phyloP scores from a whole-genome alignment of 768 basidiomycete genomes.

The Lyophyllum atratum region DNA sequence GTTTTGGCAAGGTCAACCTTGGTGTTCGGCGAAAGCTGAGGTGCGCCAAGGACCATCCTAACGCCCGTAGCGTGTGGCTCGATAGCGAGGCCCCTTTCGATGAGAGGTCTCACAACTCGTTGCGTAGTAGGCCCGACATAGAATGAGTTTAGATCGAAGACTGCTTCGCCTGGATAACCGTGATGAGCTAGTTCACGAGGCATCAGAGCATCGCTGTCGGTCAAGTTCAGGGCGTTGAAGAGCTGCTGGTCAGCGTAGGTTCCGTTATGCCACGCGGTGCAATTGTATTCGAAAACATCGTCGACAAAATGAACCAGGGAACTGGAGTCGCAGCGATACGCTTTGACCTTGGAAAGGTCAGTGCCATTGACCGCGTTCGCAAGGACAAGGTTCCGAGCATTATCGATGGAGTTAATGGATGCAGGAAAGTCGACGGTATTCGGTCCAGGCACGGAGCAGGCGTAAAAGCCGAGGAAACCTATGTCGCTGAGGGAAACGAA shows the following conservation, averaged over 20 bases:
- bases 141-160: conserved; percentile 16
- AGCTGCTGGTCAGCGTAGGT: conserved; percentile 21
- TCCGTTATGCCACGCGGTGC: conserved; percentile 21
- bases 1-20: conserved; percentile 17
- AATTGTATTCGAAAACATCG: conserved; percentile 12
- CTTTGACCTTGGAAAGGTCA: conserved; percentile 8
- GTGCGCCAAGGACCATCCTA: conserved; percentile 18
- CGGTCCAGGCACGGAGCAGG: conserved; percentile 16
- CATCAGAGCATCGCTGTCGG: conserved; percentile 24
- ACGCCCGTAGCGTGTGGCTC: conserved; percentile 17
- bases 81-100: conserved; percentile 17
- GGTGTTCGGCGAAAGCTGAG: conserved; percentile 12
- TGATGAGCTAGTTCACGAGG: conserved; percentile 16
- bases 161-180: not conserved
- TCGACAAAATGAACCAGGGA: conserved; percentile 4
- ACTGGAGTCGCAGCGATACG: conserved; percentile 11
- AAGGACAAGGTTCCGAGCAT: conserved; percentile 9
- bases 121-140: conserved; percentile 13
- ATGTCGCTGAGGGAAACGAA: conserved; percentile 18
- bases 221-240: conserved; percentile 20
- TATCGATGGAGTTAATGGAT: conserved; percentile 11
- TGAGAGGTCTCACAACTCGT: conserved; percentile 2
- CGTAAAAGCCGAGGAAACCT: conserved; percentile 16
- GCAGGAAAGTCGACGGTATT: conserved; percentile 14
- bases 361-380: conserved; percentile 13